A percentile compares a stretch with the other conserved stretches of the same genome.
Evolutionary conservation across 306 rosid genomes (phyloP).

Genomic region (Luffa acutangula): DNA sequence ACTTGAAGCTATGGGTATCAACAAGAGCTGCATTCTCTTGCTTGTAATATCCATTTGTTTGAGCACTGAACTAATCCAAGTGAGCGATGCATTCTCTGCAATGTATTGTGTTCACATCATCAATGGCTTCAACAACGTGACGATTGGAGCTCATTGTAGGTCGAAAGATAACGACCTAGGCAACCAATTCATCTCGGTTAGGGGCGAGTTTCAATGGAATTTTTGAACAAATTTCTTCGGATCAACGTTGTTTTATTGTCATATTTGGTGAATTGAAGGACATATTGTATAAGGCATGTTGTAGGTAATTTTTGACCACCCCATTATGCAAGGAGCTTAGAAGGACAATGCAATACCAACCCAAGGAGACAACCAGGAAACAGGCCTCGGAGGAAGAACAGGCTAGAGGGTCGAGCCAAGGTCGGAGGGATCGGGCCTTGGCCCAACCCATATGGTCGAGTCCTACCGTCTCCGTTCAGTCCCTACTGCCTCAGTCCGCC

Average conservation of each 20-base stretch:
- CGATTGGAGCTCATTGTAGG: neutral
- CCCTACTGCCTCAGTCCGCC: too few species aligned
- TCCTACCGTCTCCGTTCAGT: too few species aligned
- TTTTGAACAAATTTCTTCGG: neutral
- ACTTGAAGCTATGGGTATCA: neutral
- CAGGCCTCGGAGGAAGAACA: too few species aligned
- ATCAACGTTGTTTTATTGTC: neutral
- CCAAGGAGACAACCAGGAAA: too few species aligned
- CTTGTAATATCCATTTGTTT: neutral
- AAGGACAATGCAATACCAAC: too few species aligned
- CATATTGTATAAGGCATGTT: neutral
- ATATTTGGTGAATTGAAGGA: neutral
- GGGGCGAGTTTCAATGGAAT: neutral
- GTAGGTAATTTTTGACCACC: too few species aligned
- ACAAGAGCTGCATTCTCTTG: neutral
- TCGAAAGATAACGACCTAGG: neutral
- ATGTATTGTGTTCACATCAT: neutral
- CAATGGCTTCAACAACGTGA: neutral
- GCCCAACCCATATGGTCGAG: too few species aligned
- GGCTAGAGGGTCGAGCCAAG: too few species aligned
- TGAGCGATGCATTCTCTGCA: neutral
- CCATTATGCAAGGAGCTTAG: too few species aligned
- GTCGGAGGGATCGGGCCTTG: too few species aligned
- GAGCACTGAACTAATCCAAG: neutral
- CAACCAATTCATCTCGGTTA: neutral